Conservation (phyloP, 192 early-diverging fungal species). For the Cladochytrium replicatum region DNA sequence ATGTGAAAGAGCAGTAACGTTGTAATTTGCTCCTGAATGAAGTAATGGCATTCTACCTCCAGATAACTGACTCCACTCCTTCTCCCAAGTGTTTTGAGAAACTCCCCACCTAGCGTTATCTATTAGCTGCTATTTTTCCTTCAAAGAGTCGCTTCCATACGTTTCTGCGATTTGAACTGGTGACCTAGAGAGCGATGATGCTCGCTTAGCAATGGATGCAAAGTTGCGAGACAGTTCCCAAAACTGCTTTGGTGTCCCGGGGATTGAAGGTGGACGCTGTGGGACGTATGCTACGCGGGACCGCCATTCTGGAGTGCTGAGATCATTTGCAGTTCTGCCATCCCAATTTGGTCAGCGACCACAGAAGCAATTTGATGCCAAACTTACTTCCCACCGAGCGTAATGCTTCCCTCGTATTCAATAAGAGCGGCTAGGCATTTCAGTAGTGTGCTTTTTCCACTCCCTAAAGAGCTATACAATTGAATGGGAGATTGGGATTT, state of each 20-base stretch:
- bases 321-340: slow-evolving; percentile 22
- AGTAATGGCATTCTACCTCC: no score
- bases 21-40: no score
- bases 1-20: no score
- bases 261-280: slow-evolving; percentile 59
- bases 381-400: slow-evolving; percentile 38
- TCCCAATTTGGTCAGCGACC: neutral
- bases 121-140: no score
- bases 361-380: neutral
- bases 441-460: slow-evolving; percentile 70
- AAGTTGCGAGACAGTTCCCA: slow-evolving; percentile 46
- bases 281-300: slow-evolving; percentile 79
- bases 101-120: slow-evolving; percentile 53
- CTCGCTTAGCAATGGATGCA: slow-evolving; percentile 36
- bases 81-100: slow-evolving; percentile 54
- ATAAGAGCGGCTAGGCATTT: slow-evolving; percentile 71
- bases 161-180: no score
- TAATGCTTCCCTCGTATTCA: slow-evolving; percentile 48
- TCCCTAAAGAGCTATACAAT: neutral
- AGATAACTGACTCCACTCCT: slow-evolving; percentile 65
- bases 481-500: neutral
- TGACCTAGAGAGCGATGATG: no score
- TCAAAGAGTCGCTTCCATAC: no score
- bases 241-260: slow-evolving; percentile 66
- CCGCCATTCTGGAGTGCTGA: slow-evolving; percentile 64